Percentiles rank a stretch among this genome's conserved stretches.
Conservation (phyloP, 2,329 filamentous ascomycete genomes). For the Microcyclospora pomicola region DNA sequence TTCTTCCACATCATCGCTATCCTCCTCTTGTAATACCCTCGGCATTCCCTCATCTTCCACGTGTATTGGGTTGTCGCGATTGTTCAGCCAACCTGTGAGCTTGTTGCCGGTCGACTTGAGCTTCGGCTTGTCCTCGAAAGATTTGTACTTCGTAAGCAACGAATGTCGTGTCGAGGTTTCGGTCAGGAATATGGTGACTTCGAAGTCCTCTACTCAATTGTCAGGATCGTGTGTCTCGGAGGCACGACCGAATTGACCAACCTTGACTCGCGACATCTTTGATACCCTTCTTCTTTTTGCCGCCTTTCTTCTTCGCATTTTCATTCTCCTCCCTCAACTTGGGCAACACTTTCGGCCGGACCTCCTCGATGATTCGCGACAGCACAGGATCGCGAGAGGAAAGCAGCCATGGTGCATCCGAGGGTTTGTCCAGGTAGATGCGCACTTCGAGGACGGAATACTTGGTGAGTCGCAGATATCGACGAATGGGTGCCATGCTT, state of each 20-base stretch:
- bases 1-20: conserved; percentile 39
- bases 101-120: conserved; percentile 33
- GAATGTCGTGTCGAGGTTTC: conserved; percentile 76
- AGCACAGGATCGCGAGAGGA: conserved; percentile 63
- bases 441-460: conserved; percentile 93
- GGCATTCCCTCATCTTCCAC: conserved; percentile 35
- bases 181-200: conserved; percentile 86
- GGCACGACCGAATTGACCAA: conserved; percentile 27
- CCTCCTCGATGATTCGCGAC: conserved; percentile 67
- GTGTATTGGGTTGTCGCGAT: conserved; percentile 28
- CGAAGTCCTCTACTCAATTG: conserved; percentile 63
- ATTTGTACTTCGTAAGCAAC: conserved; percentile 72
- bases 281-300: conserved; percentile 54
- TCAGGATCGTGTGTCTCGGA: neutral
- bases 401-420: conserved; percentile 71
- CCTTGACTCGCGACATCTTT: conserved; percentile 80
- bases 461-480: conserved; percentile 83
- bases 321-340: conserved; percentile 80
- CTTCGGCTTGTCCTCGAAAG: conserved; percentile 36
- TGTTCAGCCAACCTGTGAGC: conserved; percentile 33
- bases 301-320: conserved; percentile 43
- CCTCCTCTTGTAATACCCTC: conserved; percentile 38
- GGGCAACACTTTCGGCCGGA: conserved; percentile 74
- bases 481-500: conserved; percentile 73
- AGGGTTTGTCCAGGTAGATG: conserved; percentile 87